phyloP scores from a whole-genome alignment of 164 flowering plant species.

The Vitis rotundifolia region DNA sequence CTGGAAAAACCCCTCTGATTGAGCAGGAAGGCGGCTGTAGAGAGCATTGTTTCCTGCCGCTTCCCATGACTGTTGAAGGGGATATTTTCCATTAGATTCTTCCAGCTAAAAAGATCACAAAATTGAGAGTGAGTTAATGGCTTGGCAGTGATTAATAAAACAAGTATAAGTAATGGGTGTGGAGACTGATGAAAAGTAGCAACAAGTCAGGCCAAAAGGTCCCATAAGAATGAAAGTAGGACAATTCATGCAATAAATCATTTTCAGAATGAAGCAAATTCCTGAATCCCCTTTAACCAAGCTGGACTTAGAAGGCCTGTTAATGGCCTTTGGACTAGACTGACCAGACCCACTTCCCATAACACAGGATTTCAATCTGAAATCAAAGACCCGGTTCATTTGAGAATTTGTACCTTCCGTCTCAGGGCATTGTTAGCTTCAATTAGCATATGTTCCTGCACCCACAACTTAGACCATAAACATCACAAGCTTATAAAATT shows the following conservation, averaged over 20 bases:
- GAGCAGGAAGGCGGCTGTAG: slow-evolving; percentile 25
- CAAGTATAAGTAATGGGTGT: too few species aligned
- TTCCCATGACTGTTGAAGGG: slow-evolving; percentile 38
- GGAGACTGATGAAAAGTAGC: too few species aligned
- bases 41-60: slow-evolving; percentile 19
- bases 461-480: background rate
- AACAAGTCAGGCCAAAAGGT: too few species aligned
- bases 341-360: too few species aligned
- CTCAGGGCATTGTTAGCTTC: slow-evolving; percentile 36
- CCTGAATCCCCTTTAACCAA: too few species aligned
- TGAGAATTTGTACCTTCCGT: slow-evolving; percentile 33
- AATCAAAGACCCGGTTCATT: too few species aligned
- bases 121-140: background rate
- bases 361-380: too few species aligned
- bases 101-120: slow-evolving; percentile 24
- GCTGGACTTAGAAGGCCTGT: too few species aligned
- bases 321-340: too few species aligned
- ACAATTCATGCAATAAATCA: background rate
- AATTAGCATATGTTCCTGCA: slow-evolving; percentile 39
- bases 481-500: background rate
- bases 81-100: slow-evolving; percentile 21
- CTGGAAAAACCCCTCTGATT: slow-evolving; percentile 44
- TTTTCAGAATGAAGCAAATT: background rate
- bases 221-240: background rate
- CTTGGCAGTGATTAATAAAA: too few species aligned